Evolutionary conservation across 805 yeast species (phyloP).

Genomic region (Nematodospora valgi): DNA sequence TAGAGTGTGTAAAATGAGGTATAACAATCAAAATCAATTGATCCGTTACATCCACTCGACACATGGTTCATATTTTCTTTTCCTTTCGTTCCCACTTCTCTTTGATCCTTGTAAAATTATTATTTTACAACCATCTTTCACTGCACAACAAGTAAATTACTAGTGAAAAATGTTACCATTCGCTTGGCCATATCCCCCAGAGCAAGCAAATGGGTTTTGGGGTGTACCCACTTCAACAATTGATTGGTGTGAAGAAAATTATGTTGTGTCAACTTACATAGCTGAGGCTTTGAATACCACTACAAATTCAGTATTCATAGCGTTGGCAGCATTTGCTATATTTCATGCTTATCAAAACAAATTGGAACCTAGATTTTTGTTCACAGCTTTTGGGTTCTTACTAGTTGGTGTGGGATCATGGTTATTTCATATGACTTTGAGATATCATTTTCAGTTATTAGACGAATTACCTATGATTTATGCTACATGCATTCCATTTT

Average conservation of each 20-base stretch:
- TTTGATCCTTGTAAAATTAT: no score
- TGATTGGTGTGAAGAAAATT: constrained; percentile 98
- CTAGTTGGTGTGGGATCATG: constrained; percentile 92
- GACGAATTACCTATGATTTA: constrained; percentile 98
- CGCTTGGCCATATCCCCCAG: constrained; percentile 54
- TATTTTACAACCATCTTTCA: no score
- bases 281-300: constrained; percentile 89
- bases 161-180: constrained; percentile 38
- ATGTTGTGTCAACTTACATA: constrained; percentile 77
- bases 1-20: no score
- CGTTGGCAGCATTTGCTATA: constrained; percentile 60
- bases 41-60: no score
- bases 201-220: constrained; percentile 65
- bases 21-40: no score
- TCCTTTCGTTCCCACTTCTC: no score
- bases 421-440: constrained; percentile 94
- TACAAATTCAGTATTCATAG: constrained; percentile 62
- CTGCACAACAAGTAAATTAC: no score
- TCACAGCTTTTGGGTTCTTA: constrained; percentile 75
- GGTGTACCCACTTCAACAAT: constrained; percentile 88
- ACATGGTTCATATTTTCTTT: no score
- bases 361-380: constrained; percentile 66
- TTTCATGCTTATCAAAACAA: constrained; percentile 55
- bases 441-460: constrained; percentile 82
- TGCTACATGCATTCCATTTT: constrained; percentile 93